Evolutionary conservation across 257 asterid species (phyloP).

Genomic region (Solanum sitiens): DNA sequence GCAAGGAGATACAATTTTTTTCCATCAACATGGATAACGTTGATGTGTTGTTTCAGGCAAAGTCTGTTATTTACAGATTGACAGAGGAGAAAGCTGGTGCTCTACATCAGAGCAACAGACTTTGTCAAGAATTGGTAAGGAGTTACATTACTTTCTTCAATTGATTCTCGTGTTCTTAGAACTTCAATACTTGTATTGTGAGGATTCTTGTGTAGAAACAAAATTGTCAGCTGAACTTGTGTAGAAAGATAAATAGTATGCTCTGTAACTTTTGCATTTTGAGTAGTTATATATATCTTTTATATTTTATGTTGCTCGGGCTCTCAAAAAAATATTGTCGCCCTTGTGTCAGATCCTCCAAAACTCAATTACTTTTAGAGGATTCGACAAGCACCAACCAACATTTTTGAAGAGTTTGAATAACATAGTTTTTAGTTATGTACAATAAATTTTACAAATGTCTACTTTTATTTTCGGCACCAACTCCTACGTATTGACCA

Average conservation of each 20-base stretch:
- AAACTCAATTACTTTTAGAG: background rate
- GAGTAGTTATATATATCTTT: background rate
- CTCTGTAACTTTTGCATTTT: background rate
- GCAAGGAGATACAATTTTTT: background rate
- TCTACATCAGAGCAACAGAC: constrained; percentile 41
- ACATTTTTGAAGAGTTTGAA: background rate
- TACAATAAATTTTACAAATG: background rate
- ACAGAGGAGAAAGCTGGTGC: constrained; percentile 64
- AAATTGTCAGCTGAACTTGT: background rate
- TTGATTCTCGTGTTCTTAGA: background rate
- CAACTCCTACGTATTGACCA: background rate
- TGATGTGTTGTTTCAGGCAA: constrained; percentile 26
- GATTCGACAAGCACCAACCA: background rate
- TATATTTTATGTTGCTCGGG: background rate
- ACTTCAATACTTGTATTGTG: background rate
- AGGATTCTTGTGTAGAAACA: too few species aligned
- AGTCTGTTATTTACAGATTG: constrained; percentile 45
- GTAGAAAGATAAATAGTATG: background rate
- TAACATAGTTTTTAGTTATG: background rate
- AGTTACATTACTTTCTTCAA: background rate
- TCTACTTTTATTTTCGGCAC: background rate
- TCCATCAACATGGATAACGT: background rate
- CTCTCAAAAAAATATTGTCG: background rate
- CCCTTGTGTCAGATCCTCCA: background rate
- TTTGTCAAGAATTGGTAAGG: constrained; percentile 70